Evolutionary conservation across 371 early-diverging fungal species (phyloP).

Genomic region (Gilbertella persicaria): DNA sequence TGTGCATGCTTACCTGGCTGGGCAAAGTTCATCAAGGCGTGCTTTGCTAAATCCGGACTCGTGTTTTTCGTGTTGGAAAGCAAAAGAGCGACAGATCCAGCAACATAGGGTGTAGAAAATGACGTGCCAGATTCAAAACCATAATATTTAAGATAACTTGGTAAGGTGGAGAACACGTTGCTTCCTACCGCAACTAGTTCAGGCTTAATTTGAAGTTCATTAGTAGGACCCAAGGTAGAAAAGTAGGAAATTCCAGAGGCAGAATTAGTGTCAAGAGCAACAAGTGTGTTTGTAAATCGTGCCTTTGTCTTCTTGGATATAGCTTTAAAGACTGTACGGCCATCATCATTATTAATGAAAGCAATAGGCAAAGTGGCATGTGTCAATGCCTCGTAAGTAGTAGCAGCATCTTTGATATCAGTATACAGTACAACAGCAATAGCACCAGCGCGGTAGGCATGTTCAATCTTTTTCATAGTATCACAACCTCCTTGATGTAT

Average conservation of each 20-base stretch:
- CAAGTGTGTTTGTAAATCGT: slow-evolving; percentile 22
- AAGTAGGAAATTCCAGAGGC: slow-evolving; percentile 29
- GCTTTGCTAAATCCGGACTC: slow-evolving; percentile 25
- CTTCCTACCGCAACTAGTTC: slow-evolving; percentile 71
- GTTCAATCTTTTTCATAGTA: slow-evolving; percentile 37
- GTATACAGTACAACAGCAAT: slow-evolving; percentile 51
- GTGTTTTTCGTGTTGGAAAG: slow-evolving; percentile 30
- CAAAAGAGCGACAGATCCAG: slow-evolving; percentile 63
- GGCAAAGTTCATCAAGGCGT: slow-evolving; percentile 34
- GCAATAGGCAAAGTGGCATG: slow-evolving; percentile 35
- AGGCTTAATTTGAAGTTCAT: slow-evolving; percentile 51
- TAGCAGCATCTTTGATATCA: slow-evolving; percentile 11
- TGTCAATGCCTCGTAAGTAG: slow-evolving; percentile 2
- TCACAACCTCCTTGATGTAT: slow-evolving; percentile 53
- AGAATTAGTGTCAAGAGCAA: slow-evolving; percentile 16
- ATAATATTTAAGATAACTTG: slow-evolving; percentile 43
- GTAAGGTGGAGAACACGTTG: slow-evolving; percentile 67
- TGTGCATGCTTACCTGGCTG: slow-evolving; percentile 32
- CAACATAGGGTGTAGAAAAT: slow-evolving; percentile 65
- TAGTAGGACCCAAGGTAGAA: slow-evolving; percentile 49
- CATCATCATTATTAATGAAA: slow-evolving; percentile 37
- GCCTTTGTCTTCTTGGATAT: slow-evolving; percentile 3
- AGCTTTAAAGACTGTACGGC: slow-evolving; percentile 3
- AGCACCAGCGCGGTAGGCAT: slow-evolving; percentile 50
- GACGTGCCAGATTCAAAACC: slow-evolving; percentile 65